A percentile compares a stretch with the other conserved stretches of the same genome.
phyloP scores from a whole-genome alignment of 1,284 basidiomycete genomes.

The Tausonia pullulans region DNA sequence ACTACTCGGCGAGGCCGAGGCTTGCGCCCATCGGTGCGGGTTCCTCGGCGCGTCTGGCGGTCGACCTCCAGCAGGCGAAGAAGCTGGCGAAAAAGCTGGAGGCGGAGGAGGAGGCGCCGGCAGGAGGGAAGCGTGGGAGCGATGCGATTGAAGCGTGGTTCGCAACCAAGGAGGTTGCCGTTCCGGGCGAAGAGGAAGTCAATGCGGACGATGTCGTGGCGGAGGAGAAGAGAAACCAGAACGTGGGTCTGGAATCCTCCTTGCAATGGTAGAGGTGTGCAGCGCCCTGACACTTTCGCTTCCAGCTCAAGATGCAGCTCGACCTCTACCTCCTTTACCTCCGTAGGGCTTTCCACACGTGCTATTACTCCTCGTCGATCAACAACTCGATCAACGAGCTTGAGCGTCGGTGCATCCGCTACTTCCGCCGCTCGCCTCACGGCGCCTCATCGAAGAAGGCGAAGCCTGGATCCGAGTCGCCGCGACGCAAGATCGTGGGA shows the following conservation, averaged over 20 bases:
- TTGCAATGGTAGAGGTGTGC: too few relatives aligned
- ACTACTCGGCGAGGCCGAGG: too few relatives aligned
- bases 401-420: conserved; percentile 82
- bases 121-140: background rate
- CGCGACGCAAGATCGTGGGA: too few relatives aligned
- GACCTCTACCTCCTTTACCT: conserved; percentile 77
- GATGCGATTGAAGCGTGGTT: conserved; percentile 42
- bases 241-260: background rate
- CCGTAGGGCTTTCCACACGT: conserved; percentile 72
- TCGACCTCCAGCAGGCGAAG: conserved; percentile 64
- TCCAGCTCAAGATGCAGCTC: conserved; percentile 57
- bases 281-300: background rate
- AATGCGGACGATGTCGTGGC: conserved; percentile 32
- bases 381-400: conserved; percentile 87
- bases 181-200: conserved; percentile 23
- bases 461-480: conserved; percentile 35
- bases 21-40: too few relatives aligned
- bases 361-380: conserved; percentile 89
- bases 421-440: conserved; percentile 48
- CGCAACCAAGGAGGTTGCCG: conserved; percentile 28
- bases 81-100: conserved; percentile 60
- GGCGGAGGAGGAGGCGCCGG: conserved; percentile 33
- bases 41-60: conserved; percentile 44
- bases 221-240: conserved; percentile 43
- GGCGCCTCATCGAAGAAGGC: conserved; percentile 39